phyloP scores from a whole-genome alignment of 164 flowering plant species.

The grape (Vitis vinifera) region DNA sequence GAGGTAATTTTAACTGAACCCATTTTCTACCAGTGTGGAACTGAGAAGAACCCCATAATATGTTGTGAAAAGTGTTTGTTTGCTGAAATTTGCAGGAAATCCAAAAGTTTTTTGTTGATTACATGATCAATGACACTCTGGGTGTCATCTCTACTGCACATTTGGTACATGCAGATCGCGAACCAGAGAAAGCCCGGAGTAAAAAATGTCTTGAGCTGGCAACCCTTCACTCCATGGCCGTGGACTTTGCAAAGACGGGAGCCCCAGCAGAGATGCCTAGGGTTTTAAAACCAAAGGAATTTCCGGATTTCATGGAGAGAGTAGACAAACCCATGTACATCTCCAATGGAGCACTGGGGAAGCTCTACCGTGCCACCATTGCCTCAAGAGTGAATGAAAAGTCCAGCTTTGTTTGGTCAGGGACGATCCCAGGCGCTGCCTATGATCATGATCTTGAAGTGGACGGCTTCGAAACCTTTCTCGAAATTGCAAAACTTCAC shows the following conservation, averaged over 20 bases:
- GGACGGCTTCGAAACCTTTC: conserved; percentile 60
- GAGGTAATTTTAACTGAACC: conserved; percentile 48
- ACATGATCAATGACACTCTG: conserved; percentile 84
- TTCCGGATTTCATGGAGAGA: conserved; percentile 93
- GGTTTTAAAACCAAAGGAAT: conserved; percentile 64
- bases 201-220: conserved; percentile 79
- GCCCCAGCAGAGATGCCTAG: conserved; percentile 93
- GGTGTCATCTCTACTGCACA: conserved; percentile 81
- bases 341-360: conserved; percentile 70
- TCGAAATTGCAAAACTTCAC: conserved; percentile 51
- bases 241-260: conserved; percentile 97
- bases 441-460: conserved; percentile 76
- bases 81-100: conserved; percentile 63
- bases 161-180: conserved; percentile 81
- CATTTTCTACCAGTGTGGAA: neutral
- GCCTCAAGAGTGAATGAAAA: conserved; percentile 18
- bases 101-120: conserved; percentile 82
- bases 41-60: neutral
- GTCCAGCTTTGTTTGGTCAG: conserved; percentile 26
- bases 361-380: conserved; percentile 70
- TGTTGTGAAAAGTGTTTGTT: neutral
- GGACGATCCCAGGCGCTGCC: conserved; percentile 26
- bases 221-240: conserved; percentile 90
- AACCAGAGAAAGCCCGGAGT: conserved; percentile 72
- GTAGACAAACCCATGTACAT: conserved; percentile 54